Evolutionary conservation across 495 filamentous ascomycete genomes (phyloP), one percentile per base, ranked within the genome.

Genomic region (Wilcoxina mikolae): DNA sequence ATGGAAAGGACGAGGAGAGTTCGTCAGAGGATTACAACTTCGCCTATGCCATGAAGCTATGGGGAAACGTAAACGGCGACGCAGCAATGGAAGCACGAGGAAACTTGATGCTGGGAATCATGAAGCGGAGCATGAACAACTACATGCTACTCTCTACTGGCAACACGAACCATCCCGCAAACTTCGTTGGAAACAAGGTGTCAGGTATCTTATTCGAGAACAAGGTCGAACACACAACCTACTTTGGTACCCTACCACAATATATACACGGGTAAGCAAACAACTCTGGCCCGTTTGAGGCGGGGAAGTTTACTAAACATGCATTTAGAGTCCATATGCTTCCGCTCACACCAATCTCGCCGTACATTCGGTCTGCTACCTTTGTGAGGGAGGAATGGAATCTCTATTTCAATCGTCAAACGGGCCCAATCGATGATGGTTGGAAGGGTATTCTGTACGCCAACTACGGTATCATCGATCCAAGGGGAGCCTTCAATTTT

Each of bases 121-220:
- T 85, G 43, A 73, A 78, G 0, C 75, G 87, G 23, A 77, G 76
- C 9, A 68, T 96, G 1, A 73, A 77, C 38, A 75, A 78, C 55
- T 96, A 95, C 69, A 95, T 91, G 72, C 74, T 94, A 2, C 78
- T 90, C 70, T 69, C 74, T 15, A 71, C 65, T 38, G 65, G 73
- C 60, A 94, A 95, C 68, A 70, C 67, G 1, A 81, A 89, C 56
- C 82, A 95, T 54, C 90, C 90, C 0, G 28, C 73, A 1, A 72
- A 82, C 20, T 93, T 93, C 55, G 77, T 84, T 26, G 76, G 70
- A 5, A 95, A 95, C 69, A 87, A 82, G 65, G 86, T 85, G 11
- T 81, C 86, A 4, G 90, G 90, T 5, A 94, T 96, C 61, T 68
- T 95, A 3, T 96, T 95, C 66, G 90, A 96, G 69, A 96, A 95